Conservation (phyloP, 2,329 filamentous ascomycete genomes). For the Neoarthrinium moseri region DNA sequence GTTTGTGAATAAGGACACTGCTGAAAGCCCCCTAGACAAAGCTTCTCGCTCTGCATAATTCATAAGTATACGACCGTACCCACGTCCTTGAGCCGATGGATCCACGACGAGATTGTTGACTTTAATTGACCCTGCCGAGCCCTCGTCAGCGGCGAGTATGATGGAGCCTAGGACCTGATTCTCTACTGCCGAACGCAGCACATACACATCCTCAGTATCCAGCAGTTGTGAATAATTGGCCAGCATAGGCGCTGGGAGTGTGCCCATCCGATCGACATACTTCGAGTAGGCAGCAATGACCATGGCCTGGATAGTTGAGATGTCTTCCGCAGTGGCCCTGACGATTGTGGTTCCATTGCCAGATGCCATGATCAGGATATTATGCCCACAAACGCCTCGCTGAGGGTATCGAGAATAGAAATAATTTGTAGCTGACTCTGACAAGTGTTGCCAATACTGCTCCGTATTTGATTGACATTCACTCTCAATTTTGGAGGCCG, state of each 20-base stretch:
- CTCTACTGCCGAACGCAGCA: neutral
- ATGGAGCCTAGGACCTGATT: constrained; percentile 27
- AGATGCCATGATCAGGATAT: neutral
- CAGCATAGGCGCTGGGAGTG: constrained; percentile 33
- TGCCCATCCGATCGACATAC: constrained; percentile 18
- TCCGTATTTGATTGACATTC: too few relatives aligned
- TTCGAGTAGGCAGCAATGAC: constrained; percentile 8
- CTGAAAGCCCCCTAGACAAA: constrained; percentile 6
- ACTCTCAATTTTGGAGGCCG: too few relatives aligned
- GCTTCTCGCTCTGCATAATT: constrained; percentile 15
- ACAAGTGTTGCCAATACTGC: too few relatives aligned
- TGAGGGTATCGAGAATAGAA: too few relatives aligned
- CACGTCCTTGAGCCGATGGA: constrained; percentile 14
- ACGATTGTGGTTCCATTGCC: neutral
- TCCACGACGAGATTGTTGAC: constrained; percentile 22
- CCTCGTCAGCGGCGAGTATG: constrained; percentile 13
- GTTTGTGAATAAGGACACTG: constrained; percentile 19
- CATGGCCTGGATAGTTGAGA: neutral
- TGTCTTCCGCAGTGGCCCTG: neutral
- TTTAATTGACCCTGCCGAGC: constrained; percentile 9
- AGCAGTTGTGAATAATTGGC: constrained; percentile 30
- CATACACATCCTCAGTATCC: constrained; percentile 10
- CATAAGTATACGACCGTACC: constrained; percentile 21
- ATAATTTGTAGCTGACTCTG: too few relatives aligned
- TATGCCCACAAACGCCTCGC: too few relatives aligned